Evolutionary conservation across 495 filamentous ascomycete species (phyloP), one percentile per base, ranked within the genome.

Genomic region (Penicillium canariense): DNA sequence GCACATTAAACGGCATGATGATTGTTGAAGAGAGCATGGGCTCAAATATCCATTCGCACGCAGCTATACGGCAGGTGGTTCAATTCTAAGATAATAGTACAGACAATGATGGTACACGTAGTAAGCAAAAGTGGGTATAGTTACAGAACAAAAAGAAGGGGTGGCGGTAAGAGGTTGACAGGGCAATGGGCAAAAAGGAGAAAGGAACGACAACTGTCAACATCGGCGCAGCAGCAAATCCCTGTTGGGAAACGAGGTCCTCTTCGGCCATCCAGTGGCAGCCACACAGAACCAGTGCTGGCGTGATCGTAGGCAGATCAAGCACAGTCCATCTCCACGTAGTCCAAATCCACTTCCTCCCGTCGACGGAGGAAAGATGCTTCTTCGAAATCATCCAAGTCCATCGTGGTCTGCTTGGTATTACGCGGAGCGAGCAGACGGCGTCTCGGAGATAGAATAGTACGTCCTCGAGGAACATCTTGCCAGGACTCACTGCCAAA

Each of bases 321-420:
- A 54, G 56, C 55, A 32, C 56, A 66, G 25, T 63, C 58, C 62
- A 67, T 71, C 2, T 43, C 47, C 14, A 49, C 36, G 42, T 64
- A 69, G 30, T 77, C 74, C 14, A 55, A 54, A 55, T 77, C 75
- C n/a, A 76, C 71, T 46, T 78, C 75, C 26, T 77, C 75, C 5
- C 69, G 63, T 30, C 67, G 61, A 26, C 74, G 63, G 14, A 78
- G 57, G 54, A 78, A 78, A 1, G 65, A 35, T 0, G 75, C 69
- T 43, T 78, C 75, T 42, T 74, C 75, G 44, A 78, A 78, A 40
- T 76, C 75, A 48, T 73, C 73, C 17, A 73, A 9, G 27, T 71
- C 69, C 67, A 76, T 68, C 9, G 26, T 47, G 5, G 62, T 22
- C 20, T 44, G 34, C 45, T 20, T 38, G 23, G 14, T 44, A 18